Percentiles rank a stretch among this genome's conserved stretches.
Conservation (phyloP, 2,329 filamentous ascomycete species). For the Amylocarpus encephaloides region DNA sequence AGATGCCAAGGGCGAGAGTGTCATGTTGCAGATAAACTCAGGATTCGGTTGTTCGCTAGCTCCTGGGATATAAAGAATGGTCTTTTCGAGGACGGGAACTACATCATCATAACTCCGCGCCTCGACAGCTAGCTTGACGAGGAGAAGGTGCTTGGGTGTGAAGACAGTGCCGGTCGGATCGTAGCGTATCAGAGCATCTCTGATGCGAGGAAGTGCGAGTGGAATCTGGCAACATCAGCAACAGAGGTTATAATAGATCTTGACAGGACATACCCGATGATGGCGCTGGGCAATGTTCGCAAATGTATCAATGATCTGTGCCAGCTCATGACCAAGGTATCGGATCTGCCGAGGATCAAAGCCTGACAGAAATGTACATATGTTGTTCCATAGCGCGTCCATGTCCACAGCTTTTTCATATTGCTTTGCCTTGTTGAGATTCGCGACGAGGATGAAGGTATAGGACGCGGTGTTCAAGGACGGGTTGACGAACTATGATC, state of each 20-base stretch:
- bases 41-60: conserved; percentile 33
- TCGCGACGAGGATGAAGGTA: conserved; percentile 45
- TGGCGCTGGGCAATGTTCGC: conserved; percentile 14
- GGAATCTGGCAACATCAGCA: conserved; percentile 20
- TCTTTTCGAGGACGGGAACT: conserved; percentile 55
- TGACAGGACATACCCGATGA: conserved; percentile 18
- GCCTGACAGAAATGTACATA: conserved; percentile 32
- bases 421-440: conserved; percentile 36
- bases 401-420: conserved; percentile 20
- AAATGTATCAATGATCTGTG: conserved; percentile 38
- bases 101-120: conserved; percentile 48
- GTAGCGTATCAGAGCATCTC: conserved; percentile 52
- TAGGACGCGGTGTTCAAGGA: conserved; percentile 53
- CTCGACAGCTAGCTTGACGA: conserved; percentile 52
- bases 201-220: conserved; percentile 25
- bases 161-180: conserved; percentile 62
- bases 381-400: conserved; percentile 41
- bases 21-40: conserved; percentile 40
- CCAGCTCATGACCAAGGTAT: conserved; percentile 45
- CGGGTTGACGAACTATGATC: conserved; percentile 39
- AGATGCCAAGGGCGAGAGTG: conserved; percentile 45
- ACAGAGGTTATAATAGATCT: not conserved
- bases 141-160: conserved; percentile 54
- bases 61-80: conserved; percentile 59
- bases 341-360: conserved; percentile 50